These are phyloP conservation scores for Hortiboletus rubellus DNA, from an alignment of 1,284 basidiomycete genomes.

Conservation along the genomic window DNA sequence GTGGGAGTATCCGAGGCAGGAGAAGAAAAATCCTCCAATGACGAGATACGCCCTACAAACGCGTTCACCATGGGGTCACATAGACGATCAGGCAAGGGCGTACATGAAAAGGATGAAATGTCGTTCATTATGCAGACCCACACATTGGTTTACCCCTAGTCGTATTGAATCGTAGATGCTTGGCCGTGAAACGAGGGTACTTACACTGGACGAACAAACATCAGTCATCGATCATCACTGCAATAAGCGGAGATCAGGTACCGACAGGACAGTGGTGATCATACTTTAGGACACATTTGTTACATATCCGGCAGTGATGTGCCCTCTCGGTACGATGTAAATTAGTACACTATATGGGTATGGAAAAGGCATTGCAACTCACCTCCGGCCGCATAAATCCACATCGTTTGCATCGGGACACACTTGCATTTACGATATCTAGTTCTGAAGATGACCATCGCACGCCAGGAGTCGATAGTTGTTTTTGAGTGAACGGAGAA, in stretches of 20 bases:
- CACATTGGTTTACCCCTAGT: constrained; percentile 95
- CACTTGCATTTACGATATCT: constrained; percentile 50
- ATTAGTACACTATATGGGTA: constrained; percentile 12
- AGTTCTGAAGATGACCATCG: constrained; percentile 40
- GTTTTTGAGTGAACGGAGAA: constrained; percentile 30
- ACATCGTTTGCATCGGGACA: constrained; percentile 71
- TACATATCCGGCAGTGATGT: constrained; percentile 95
- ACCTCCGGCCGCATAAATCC: constrained; percentile 80
- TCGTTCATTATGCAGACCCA: constrained; percentile 93
- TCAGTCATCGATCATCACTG: constrained; percentile 1
- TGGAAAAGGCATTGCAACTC: constrained; percentile 31
- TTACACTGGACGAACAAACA: constrained; percentile 23
- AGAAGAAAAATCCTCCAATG: constrained; percentile 58
- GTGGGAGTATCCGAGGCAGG: constrained; percentile 57
- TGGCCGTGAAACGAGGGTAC: constrained; percentile 4
- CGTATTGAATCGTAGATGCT: not conserved
- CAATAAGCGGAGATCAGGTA: constrained; percentile 15
- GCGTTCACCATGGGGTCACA: not conserved
- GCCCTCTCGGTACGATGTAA: constrained; percentile 60
- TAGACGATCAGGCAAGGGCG: not conserved
- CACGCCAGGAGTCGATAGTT: constrained; percentile 10
- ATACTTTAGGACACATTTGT: constrained; percentile 89
- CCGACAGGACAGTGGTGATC: constrained; percentile 93
- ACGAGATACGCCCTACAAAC: constrained; percentile 69
- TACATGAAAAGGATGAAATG: constrained; percentile 96